A percentile compares a stretch with the other conserved stretches of the same genome.
phyloP scores from a whole-genome alignment of 164 flowering plant species.

The Protea cynaroides region DNA sequence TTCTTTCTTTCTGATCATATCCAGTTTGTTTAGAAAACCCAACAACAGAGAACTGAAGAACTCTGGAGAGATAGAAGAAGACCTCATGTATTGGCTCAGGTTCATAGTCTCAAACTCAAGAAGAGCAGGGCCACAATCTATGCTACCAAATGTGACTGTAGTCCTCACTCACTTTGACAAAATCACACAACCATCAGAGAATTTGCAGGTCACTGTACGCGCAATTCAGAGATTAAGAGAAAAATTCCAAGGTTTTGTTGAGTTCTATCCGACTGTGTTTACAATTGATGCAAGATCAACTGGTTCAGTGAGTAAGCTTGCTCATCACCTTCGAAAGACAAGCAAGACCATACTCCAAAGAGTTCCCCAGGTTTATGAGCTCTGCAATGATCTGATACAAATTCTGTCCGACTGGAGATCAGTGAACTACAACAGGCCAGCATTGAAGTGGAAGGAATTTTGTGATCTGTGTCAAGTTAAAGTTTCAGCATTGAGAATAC shows the following conservation, averaged over 20 bases:
- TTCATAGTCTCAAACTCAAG: slow-evolving; percentile 82
- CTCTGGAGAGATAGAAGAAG: slow-evolving; percentile 67
- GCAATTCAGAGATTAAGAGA: slow-evolving; percentile 55
- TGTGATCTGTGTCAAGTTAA: slow-evolving; percentile 70
- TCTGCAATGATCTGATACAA: slow-evolving; percentile 62
- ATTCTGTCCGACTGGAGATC: slow-evolving; percentile 74
- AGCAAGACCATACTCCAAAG: slow-evolving; percentile 73
- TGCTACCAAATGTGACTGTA: slow-evolving; percentile 80
- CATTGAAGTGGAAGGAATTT: slow-evolving; percentile 81
- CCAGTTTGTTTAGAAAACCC: slow-evolving; percentile 70
- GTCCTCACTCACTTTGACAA: slow-evolving; percentile 87
- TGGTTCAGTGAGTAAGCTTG: slow-evolving; percentile 67
- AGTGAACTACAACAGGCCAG: slow-evolving; percentile 66
- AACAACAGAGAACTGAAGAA: slow-evolving; percentile 65
- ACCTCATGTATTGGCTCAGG: slow-evolving; percentile 82
- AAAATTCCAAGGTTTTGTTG: slow-evolving; percentile 66
- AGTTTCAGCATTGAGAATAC: slow-evolving; percentile 59
- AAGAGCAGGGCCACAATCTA: slow-evolving; percentile 60
- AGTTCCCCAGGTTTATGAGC: slow-evolving; percentile 73
- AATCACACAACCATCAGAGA: slow-evolving; percentile 47
- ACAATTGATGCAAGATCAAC: slow-evolving; percentile 94
- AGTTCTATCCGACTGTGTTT: slow-evolving; percentile 78
- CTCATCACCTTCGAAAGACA: slow-evolving; percentile 59
- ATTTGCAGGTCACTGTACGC: slow-evolving; percentile 35
- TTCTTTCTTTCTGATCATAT: slow-evolving; percentile 62